Percentiles rank a stretch among this genome's conserved stretches.
These are phyloP conservation scores for Coemansia sp. DNA, from an alignment of 192 early-diverging fungal genomes.

Conservation along the genomic window DNA sequence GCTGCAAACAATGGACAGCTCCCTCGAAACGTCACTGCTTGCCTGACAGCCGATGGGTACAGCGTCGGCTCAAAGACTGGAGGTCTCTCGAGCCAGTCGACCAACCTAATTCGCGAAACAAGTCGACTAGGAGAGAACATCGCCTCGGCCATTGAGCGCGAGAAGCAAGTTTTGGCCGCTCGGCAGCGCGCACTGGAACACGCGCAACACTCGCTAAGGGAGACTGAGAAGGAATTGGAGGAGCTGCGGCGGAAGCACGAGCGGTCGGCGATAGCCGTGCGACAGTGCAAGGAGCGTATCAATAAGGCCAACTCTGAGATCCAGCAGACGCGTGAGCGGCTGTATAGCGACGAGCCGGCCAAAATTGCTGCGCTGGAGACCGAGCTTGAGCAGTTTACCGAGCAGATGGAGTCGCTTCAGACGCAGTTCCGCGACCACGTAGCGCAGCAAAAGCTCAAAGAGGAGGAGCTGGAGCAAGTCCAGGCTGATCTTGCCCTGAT, in stretches of 20 bases:
- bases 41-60: conserved; percentile 61
- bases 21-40: conserved; percentile 63
- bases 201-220: conserved; percentile 17
- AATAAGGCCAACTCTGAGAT: conserved; percentile 39
- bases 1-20: conserved; percentile 53
- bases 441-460: conserved; percentile 48
- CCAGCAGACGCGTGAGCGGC: conserved; percentile 51
- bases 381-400: conserved; percentile 52
- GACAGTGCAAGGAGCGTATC: conserved; percentile 37
- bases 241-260: conserved; percentile 34
- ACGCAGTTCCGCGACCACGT: conserved; percentile 61
- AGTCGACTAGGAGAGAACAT: conserved; percentile 58
- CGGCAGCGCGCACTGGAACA: conserved; percentile 10
- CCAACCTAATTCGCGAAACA: conserved; percentile 39
- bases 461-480: conserved; percentile 30
- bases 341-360: conserved; percentile 64
- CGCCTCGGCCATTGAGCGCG: conserved; percentile 35
- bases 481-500: conserved; percentile 32
- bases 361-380: conserved; percentile 61
- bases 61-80: conserved; percentile 59
- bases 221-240: conserved; percentile 37
- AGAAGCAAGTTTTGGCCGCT: conserved; percentile 25
- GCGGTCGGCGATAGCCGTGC: conserved; percentile 27
- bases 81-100: conserved; percentile 46
- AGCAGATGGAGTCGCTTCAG: conserved; percentile 58